Base-by-base conservation (phyloP, 2,329 filamentous ascomycete species). In the Graphilbum ipis-grandicollis region DNA sequence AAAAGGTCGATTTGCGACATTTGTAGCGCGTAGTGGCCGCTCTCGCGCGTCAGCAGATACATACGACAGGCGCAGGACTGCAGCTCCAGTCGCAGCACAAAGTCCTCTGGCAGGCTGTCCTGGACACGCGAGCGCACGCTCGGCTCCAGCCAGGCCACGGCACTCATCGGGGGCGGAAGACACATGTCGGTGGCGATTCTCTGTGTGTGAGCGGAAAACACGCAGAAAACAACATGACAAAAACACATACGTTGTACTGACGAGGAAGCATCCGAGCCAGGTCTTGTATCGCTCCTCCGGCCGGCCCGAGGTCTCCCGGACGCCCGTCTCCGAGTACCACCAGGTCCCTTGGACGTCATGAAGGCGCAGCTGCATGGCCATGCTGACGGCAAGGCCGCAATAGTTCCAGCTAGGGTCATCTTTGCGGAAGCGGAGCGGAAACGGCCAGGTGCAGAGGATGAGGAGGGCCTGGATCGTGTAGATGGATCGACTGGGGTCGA, bases 341-440 rank as follows among this genome's bases (percentile, higher is more conserved):
- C 33, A 39, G 12, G 31, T 10, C 4, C 29, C 33, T 13, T 39
- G 32, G 5, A 32, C 17, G 12, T 37, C 35, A 19, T 40, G 34
- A 21, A 40, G 31, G 14, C 38, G 25, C 22, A 40, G 31, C 7
- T 31, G 22, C 8, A 37, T n/a, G 14, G 38, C 38, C 13, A 35
- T 32, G 13, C 34, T 31, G 4, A 36, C 35, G 5, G 38, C 38
- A 9, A 34, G 17, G 9, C 35, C 28, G 35, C 38, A 40, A 32
- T 40, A 40, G 31, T 40, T 23, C 38, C 38, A 40, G 31, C 35
- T 37, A 6, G 38, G 38, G 15, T 40, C 38, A 18, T 37, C 35
- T 6, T 22, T 28, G 35, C 36, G 38, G 25, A n/a, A 22, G n/a
- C 31, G 26, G 9, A 40, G 35, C 2, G 35, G 22, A 5, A 35